Evolutionary conservation across 345 rosid species (phyloP), one percentile per base, ranked within the genome.

Genomic region (Eucalyptus tenuipes): DNA sequence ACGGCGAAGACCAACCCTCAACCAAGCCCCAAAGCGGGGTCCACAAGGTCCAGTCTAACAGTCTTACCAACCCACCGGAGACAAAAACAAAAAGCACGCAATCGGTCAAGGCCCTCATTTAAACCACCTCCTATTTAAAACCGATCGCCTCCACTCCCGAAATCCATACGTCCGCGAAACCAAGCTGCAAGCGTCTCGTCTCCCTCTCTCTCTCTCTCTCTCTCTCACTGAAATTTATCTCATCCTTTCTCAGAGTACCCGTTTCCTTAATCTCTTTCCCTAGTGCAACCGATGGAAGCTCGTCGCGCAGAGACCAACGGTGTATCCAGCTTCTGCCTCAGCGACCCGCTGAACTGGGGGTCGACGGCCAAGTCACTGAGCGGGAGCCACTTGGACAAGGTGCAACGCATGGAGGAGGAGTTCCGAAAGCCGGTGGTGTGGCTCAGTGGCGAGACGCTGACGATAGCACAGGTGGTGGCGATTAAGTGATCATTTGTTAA

Each of bases 331-430:
- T 15, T 48, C n/a, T 85, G 24, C 81, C 50, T 79, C 44, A 48
- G 20, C 29, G 96, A 96, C 91, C 97, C 97, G 3, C 88, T 96
- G 92, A 95, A 91, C 92, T 96, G 98, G 99, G 97, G 94, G 9
- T 88, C 42, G 17, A 94, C 96, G 57, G 96, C 99, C 3, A 96
- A 95, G 87, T 87, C 93, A 7, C 87, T 96, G 88, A 91, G 89
- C 55, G 98, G 97, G 52, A 96, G 98, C 85, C 98, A 97, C 90
- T 92, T 97, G 85, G 98, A 96, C 31, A 97, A 97, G 89, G 99
- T 96, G 89, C 95, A 92, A 87, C 89, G 93, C 24, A 97, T 96
- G 99, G 97, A 96, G 86, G 92, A 88, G 14, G 97, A 97, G 90
- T 95, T 89, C 84, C 91, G 94, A 91, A 93, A 93, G 90, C 94